phyloP scores from a whole-genome alignment of 805 yeast species.

The Nakazawaea siamensis region DNA sequence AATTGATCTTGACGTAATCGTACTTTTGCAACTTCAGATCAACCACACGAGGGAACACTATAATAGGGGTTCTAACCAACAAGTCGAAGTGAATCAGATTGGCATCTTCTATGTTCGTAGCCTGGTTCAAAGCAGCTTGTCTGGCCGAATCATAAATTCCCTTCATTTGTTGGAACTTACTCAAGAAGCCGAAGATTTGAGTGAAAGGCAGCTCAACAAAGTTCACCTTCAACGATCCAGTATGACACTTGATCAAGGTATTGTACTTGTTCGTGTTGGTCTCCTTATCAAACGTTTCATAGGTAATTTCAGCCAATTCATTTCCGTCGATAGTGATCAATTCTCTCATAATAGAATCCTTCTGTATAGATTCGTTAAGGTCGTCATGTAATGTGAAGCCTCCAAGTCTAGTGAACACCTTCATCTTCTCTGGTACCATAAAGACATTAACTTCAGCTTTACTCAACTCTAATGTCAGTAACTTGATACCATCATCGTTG shows the following conservation, averaged over 20 bases:
- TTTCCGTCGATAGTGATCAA: conserved; percentile 77
- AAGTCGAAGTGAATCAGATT: conserved; percentile 64
- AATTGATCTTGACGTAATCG: conserved; percentile 60
- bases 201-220: conserved; percentile 78
- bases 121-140: conserved; percentile 80
- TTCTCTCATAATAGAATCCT: conserved; percentile 51
- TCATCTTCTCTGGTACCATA: conserved; percentile 71
- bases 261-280: conserved; percentile 42
- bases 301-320: conserved; percentile 66
- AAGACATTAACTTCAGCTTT: conserved; percentile 62
- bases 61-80: conserved; percentile 69
- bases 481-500: conserved; percentile 73
- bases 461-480: conserved; percentile 72
- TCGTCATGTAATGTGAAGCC: conserved; percentile 75
- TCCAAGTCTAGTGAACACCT: conserved; percentile 65
- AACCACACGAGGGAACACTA: conserved; percentile 62
- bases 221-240: conserved; percentile 70
- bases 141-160: conserved; percentile 83
- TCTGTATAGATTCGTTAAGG: conserved; percentile 50
- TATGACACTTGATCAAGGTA: conserved; percentile 50
- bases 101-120: conserved; percentile 48
- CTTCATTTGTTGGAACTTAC: conserved; percentile 79
- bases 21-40: conserved; percentile 32
- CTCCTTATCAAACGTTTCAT: conserved; percentile 68
- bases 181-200: conserved; percentile 56